Conservation (phyloP, 1,139 yeast genomes). For the Insectozyma bohioensis region DNA sequence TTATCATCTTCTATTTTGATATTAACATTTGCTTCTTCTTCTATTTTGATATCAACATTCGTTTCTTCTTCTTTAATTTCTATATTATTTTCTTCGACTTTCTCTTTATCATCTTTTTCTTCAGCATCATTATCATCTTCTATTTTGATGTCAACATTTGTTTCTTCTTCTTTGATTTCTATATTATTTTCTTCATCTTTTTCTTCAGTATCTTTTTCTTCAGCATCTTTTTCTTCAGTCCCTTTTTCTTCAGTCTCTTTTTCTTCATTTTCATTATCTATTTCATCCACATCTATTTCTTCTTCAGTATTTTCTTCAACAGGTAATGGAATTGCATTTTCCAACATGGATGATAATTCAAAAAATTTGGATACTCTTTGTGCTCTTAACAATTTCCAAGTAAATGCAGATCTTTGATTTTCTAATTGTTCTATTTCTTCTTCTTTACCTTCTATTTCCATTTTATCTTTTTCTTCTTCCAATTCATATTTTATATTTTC, state of each 20-base stretch:
- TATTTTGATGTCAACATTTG: not conserved
- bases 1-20: no score
- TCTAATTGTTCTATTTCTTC: slow-evolving; percentile 19
- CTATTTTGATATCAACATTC: not conserved
- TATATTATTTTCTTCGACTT: no score
- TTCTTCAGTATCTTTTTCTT: slow-evolving; percentile 1
- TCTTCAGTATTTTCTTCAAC: slow-evolving; percentile 9
- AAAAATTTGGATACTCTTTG: slow-evolving; percentile 23
- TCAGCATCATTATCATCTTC: not conserved
- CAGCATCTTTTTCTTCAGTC: slow-evolving; percentile 6
- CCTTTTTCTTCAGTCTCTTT: slow-evolving; percentile 11
- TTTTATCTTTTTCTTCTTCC: slow-evolving; percentile 11
- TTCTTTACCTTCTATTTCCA: slow-evolving; percentile 5
- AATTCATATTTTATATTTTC: slow-evolving; percentile 13
- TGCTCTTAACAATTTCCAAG: slow-evolving; percentile 32
- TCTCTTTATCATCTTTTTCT: not conserved
- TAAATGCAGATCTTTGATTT: slow-evolving; percentile 25
- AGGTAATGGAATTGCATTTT: slow-evolving; percentile 2
- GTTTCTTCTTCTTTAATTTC: no score
- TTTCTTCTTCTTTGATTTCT: not conserved
- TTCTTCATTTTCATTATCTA: slow-evolving; percentile 10
- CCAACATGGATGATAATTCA: slow-evolving; percentile 15
- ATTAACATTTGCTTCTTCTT: no score
- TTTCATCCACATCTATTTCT: slow-evolving; percentile 13
- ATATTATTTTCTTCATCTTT: slow-evolving; percentile 3